A percentile compares a stretch with the other conserved stretches of the same genome.
Conservation (phyloP, 192 early-diverging fungal species). For the Spinellus fusiger region DNA sequence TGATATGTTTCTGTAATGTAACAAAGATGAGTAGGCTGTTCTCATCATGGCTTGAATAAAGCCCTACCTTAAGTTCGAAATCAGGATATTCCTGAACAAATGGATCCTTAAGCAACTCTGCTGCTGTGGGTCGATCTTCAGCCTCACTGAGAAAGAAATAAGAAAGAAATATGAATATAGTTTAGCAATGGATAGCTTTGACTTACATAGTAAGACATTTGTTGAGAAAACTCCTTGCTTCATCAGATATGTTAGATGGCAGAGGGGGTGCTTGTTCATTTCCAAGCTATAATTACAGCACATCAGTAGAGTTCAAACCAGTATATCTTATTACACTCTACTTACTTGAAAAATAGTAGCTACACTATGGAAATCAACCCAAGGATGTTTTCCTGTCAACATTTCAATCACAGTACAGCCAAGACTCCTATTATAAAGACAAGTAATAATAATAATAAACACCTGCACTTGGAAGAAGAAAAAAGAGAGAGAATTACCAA, state of each 20-base stretch:
- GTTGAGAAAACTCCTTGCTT: slow-evolving; percentile 66
- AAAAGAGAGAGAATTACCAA: slow-evolving; percentile 47
- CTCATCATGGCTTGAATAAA: background rate
- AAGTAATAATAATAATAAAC: background rate
- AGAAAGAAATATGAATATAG: background rate
- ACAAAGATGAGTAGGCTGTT: background rate
- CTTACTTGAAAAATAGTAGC: slow-evolving; percentile 39
- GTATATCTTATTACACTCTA: too few species aligned
- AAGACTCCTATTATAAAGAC: slow-evolving; percentile 36
- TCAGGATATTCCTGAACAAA: slow-evolving; percentile 56
- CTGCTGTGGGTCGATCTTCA: slow-evolving; percentile 69
- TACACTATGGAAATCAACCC: slow-evolving; percentile 38
- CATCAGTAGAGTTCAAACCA: too few species aligned
- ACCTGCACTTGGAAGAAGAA: background rate
- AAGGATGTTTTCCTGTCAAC: slow-evolving; percentile 81
- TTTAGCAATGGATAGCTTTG: background rate
- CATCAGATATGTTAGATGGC: slow-evolving; percentile 58
- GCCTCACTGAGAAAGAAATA: slow-evolving; percentile 67
- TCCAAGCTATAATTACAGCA: slow-evolving; percentile 70
- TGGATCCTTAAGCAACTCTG: slow-evolving; percentile 57
- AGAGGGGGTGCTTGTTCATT: slow-evolving; percentile 76
- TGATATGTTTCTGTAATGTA: slow-evolving; percentile 10
- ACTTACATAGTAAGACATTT: slow-evolving; percentile 70
- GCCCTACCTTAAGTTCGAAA: slow-evolving; percentile 48
- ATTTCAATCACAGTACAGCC: slow-evolving; percentile 92